Percentiles rank a stretch among this genome's conserved stretches.
Conservation (phyloP, 2,329 filamentous ascomycete species). For the Pyricularia sp. region DNA sequence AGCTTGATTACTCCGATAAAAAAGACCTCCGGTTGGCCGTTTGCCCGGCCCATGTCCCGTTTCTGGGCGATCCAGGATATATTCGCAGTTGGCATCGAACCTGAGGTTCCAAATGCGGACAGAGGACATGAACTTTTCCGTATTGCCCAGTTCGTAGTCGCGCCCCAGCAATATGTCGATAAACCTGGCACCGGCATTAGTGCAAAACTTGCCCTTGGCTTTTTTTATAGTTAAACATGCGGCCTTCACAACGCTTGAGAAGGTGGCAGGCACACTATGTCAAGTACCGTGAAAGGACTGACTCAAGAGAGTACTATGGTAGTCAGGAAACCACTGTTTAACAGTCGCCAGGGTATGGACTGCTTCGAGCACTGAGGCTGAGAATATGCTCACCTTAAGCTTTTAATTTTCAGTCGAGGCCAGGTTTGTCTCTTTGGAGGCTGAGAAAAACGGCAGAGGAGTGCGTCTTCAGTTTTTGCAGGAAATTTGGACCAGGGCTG, state of each 20-base stretch:
- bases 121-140: slow-evolving; percentile 85
- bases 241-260: slow-evolving; percentile 87
- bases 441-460: background rate
- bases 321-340: background rate
- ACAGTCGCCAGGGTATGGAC: background rate
- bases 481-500: no score
- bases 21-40: no score
- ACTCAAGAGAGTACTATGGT: no score
- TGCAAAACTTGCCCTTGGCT: slow-evolving; percentile 74
- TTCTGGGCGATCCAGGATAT: no score
- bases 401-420: background rate
- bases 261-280: slow-evolving; percentile 46
- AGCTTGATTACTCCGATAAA: no score
- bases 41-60: no score
- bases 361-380: background rate
- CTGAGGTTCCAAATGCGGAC: slow-evolving; percentile 85
- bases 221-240: slow-evolving; percentile 85
- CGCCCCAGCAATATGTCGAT: slow-evolving; percentile 64
- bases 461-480: background rate
- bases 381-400: background rate
- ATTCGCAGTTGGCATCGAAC: slow-evolving; percentile 89
- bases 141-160: slow-evolving; percentile 63
- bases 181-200: slow-evolving; percentile 88
- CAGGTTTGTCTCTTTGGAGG: background rate
- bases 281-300: no score